Percentiles rank a stretch among this genome's conserved stretches.
Evolutionary conservation across 2,329 filamentous ascomycete genomes (phyloP).

Genomic region (Pseudocercospora pini-densiflorae): DNA sequence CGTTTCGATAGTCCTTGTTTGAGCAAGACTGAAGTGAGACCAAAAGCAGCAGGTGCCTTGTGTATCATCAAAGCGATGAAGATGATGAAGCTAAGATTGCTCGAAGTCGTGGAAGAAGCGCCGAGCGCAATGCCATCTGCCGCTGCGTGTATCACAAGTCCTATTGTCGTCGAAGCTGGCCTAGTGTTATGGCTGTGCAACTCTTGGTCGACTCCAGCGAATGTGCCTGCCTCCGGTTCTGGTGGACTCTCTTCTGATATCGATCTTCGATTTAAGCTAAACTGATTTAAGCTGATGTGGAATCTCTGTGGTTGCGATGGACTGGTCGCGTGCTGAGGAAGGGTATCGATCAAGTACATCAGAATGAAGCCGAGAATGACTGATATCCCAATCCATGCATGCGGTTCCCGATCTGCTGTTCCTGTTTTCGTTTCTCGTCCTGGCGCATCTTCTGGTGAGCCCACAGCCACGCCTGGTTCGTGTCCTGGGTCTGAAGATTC

Average conservation of each 20-base stretch:
- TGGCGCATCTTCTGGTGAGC: background rate
- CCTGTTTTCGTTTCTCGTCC: background rate
- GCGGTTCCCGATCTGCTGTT: constrained; percentile 55
- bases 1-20: constrained; percentile 91
- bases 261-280: constrained; percentile 55
- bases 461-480: constrained; percentile 18
- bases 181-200: constrained; percentile 23
- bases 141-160: constrained; percentile 92
- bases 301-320: constrained; percentile 64
- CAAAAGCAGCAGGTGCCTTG: constrained; percentile 91
- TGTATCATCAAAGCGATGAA: constrained; percentile 98
- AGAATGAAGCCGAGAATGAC: constrained; percentile 87
- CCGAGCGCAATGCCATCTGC: constrained; percentile 96
- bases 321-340: constrained; percentile 71
- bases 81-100: constrained; percentile 83
- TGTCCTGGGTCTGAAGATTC: constrained; percentile 22
- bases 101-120: constrained; percentile 72
- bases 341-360: constrained; percentile 93
- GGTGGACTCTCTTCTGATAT: constrained; percentile 20
- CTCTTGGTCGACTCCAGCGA: constrained; percentile 12
- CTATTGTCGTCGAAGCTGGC: constrained; percentile 69
- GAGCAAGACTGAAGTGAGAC: constrained; percentile 84
- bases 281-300: constrained; percentile 86
- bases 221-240: constrained; percentile 27
- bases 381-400: constrained; percentile 84